Evolutionary conservation across 352 stramenopile genomes (phyloP).

Genomic region (Globisporangium middletonii): DNA sequence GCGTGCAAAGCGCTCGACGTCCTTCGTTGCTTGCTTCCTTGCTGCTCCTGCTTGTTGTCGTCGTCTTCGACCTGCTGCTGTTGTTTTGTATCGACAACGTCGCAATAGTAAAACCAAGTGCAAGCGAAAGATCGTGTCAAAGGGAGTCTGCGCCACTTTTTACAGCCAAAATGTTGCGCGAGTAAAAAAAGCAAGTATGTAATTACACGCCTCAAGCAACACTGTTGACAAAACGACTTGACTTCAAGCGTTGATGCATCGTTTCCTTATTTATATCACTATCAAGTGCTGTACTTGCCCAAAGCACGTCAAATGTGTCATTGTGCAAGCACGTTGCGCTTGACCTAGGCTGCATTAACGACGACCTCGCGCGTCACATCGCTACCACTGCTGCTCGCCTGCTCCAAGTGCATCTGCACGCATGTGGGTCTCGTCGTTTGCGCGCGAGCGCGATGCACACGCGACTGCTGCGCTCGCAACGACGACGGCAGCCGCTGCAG

Average conservation of each 20-base stretch:
- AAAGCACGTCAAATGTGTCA: too few species aligned
- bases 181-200: conserved; percentile 9
- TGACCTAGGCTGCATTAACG: too few species aligned
- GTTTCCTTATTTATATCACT: conserved; percentile 3
- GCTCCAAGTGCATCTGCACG: not conserved
- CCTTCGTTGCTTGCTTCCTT: not conserved
- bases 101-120: not conserved
- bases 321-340: too few species aligned
- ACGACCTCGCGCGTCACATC: too few species aligned
- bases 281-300: too few species aligned
- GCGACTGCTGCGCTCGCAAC: not conserved
- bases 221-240: conserved; percentile 6
- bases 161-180: conserved; percentile 9
- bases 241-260: conserved; percentile 29
- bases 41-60: conserved; percentile 2
- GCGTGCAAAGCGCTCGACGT: not conserved
- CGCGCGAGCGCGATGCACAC: conserved; percentile 5
- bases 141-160: conserved; percentile 1
- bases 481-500: conserved; percentile 1
- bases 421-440: conserved; percentile 64
- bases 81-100: not conserved
- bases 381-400: not conserved
- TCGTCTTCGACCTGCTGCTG: not conserved
- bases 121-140: conserved; percentile 11
- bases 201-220: conserved; percentile 12